Evolutionary conservation across 805 yeast species (phyloP).

Genomic region (Cyberlindnera mississippiensis): DNA sequence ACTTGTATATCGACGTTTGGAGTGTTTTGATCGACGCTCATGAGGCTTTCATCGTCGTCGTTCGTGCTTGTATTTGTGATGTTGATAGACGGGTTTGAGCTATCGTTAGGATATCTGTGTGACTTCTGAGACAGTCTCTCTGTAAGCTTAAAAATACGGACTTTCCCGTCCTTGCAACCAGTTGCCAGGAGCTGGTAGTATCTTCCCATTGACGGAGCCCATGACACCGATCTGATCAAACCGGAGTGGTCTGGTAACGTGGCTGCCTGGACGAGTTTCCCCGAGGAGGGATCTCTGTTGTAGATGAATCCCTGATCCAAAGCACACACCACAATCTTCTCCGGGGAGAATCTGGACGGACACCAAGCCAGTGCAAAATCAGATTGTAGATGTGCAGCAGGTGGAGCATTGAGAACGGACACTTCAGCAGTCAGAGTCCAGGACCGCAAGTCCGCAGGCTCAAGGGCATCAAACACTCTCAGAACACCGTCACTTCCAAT

Average conservation of each 20-base stretch:
- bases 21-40: constrained; percentile 25
- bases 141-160: constrained; percentile 74
- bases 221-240: constrained; percentile 78
- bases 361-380: constrained; percentile 90
- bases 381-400: constrained; percentile 77
- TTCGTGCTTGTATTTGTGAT: neutral
- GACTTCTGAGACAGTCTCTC: constrained; percentile 33
- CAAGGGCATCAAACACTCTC: constrained; percentile 81
- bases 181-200: constrained; percentile 87
- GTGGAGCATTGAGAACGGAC: constrained; percentile 61
- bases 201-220: constrained; percentile 98
- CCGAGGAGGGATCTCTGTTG: constrained; percentile 42
- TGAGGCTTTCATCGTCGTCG: constrained; percentile 15
- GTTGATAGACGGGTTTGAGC: no score
- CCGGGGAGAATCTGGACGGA: constrained; percentile 76
- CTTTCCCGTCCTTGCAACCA: constrained; percentile 91
- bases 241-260: constrained; percentile 82
- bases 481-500: constrained; percentile 87
- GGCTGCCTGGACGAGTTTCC: constrained; percentile 53
- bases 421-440: constrained; percentile 81
- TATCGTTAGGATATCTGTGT: neutral
- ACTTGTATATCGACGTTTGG: constrained; percentile 36
- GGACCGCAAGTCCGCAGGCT: constrained; percentile 78
- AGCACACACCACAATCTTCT: constrained; percentile 79
- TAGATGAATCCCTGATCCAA: constrained; percentile 85